A percentile compares a stretch with the other conserved stretches of the same genome.
phyloP scores from a whole-genome alignment of 2,329 filamentous ascomycete species.

The Taxawa tesnikishii region DNA sequence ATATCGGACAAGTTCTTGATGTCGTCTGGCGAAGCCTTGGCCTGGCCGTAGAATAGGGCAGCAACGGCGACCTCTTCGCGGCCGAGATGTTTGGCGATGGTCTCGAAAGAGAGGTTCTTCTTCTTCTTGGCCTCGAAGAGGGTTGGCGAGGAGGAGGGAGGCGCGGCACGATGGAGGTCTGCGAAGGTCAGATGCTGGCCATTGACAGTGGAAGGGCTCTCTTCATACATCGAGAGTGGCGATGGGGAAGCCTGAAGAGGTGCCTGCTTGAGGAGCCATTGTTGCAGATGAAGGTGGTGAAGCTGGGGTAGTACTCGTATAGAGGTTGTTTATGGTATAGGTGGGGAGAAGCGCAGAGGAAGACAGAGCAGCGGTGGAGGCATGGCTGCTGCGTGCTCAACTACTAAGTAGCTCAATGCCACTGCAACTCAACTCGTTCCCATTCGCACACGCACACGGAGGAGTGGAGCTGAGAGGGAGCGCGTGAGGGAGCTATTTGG shows the following conservation, averaged over 20 bases:
- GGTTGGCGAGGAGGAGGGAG: slow-evolving; percentile 59
- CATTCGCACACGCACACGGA: too few species aligned
- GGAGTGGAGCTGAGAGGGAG: too few species aligned
- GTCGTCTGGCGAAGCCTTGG: slow-evolving; percentile 59
- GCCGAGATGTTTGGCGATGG: slow-evolving; percentile 59
- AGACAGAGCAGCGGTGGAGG: too few species aligned
- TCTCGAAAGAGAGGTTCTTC: slow-evolving; percentile 66
- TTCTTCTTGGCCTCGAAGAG: slow-evolving; percentile 73
- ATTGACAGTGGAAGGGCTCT: slow-evolving; percentile 1
- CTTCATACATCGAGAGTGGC: slow-evolving; percentile 15
- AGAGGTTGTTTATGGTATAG: slow-evolving; percentile 4
- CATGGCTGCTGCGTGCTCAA: too few species aligned
- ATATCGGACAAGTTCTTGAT: slow-evolving; percentile 52
- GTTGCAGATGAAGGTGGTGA: slow-evolving; percentile 6
- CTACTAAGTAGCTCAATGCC: too few species aligned
- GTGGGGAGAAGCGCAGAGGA: not conserved
- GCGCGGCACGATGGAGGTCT: slow-evolving; percentile 54
- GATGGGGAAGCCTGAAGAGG: slow-evolving; percentile 18
- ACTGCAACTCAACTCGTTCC: too few species aligned
- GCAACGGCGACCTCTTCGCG: slow-evolving; percentile 77
- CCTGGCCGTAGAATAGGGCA: slow-evolving; percentile 84
- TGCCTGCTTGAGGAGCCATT: slow-evolving; percentile 18
- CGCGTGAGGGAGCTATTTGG: too few species aligned
- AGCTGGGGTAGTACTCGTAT: not conserved
- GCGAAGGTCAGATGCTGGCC: slow-evolving; percentile 7